Evolutionary conservation across 441 rosid genomes (phyloP).

Genomic region (Pelargonium fulgidum): DNA sequence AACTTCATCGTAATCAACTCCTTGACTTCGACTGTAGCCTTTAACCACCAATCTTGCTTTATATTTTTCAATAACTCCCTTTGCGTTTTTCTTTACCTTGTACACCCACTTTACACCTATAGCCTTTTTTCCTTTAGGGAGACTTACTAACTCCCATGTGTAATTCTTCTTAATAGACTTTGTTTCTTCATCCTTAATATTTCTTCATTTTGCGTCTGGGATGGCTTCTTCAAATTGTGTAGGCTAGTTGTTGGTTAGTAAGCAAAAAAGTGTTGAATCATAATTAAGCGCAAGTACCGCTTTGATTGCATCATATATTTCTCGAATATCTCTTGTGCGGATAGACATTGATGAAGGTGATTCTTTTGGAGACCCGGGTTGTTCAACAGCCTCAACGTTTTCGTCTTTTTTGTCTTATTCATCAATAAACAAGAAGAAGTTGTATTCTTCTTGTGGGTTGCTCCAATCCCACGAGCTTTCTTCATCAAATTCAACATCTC

Average conservation of each 20-base stretch:
- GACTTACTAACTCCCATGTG: neutral
- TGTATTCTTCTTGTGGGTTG: no score
- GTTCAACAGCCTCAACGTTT: no score
- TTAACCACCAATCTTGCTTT: neutral
- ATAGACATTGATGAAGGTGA: no score
- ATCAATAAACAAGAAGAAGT: no score
- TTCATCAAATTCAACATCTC: no score
- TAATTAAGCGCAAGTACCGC: no score
- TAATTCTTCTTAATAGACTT: neutral
- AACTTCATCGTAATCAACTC: neutral
- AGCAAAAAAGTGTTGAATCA: neutral
- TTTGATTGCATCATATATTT: no score
- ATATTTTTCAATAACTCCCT: neutral
- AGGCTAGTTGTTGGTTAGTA: neutral
- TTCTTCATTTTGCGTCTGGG: neutral
- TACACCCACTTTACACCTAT: neutral
- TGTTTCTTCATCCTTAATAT: no score
- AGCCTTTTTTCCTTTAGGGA: neutral
- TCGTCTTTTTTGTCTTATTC: no score
- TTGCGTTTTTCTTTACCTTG: neutral
- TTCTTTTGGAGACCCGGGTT: no score
- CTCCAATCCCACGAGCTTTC: no score
- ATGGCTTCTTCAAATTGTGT: neutral
- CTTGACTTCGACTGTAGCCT: neutral
- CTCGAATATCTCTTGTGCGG: no score